Conservation (phyloP, 2,329 filamentous ascomycete species). For the Pseudophaeomoniella oleicola region DNA sequence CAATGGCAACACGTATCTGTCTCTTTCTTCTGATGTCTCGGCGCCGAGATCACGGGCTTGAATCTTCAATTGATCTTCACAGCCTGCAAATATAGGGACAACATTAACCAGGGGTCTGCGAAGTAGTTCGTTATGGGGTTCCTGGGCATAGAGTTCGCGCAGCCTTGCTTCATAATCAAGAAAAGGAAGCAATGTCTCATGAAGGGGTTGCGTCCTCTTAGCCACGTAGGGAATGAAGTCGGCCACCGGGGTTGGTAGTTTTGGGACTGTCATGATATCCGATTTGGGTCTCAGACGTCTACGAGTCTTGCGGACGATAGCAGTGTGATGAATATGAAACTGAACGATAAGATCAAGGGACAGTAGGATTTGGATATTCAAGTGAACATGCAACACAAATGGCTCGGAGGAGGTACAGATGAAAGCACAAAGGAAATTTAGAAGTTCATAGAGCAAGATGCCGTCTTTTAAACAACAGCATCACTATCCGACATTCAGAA, state of each 20-base stretch:
- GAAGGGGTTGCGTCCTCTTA: conserved; percentile 12
- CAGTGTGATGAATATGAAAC: too few relatives aligned
- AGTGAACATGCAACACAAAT: too few relatives aligned
- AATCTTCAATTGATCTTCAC: conserved; percentile 13
- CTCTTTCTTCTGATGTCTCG: conserved; percentile 15
- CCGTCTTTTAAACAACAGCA: too few relatives aligned
- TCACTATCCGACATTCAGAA: too few relatives aligned
- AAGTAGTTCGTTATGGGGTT: conserved; percentile 17
- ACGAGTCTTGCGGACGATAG: neutral
- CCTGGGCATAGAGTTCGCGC: conserved; percentile 23
- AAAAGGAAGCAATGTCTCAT: conserved; percentile 19
- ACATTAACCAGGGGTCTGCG: conserved; percentile 18
- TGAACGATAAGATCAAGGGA: too few relatives aligned
- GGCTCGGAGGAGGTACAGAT: too few relatives aligned
- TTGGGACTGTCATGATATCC: conserved; percentile 10
- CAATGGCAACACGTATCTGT: conserved; percentile 21
- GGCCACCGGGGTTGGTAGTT: conserved; percentile 15
- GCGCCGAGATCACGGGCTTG: conserved; percentile 18
- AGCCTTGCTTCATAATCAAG: conserved; percentile 20
- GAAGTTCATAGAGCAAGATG: too few relatives aligned
- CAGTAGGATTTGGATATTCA: too few relatives aligned
- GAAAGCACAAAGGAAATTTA: too few relatives aligned
- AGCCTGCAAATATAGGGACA: conserved; percentile 19
- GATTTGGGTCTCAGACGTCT: too few relatives aligned
- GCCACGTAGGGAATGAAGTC: conserved; percentile 15